Percentiles rank a stretch among this genome's conserved stretches.
These are phyloP conservation scores for Mycena chlorophos DNA, from an alignment of 768 basidiomycete genomes.

Conservation along the genomic window DNA sequence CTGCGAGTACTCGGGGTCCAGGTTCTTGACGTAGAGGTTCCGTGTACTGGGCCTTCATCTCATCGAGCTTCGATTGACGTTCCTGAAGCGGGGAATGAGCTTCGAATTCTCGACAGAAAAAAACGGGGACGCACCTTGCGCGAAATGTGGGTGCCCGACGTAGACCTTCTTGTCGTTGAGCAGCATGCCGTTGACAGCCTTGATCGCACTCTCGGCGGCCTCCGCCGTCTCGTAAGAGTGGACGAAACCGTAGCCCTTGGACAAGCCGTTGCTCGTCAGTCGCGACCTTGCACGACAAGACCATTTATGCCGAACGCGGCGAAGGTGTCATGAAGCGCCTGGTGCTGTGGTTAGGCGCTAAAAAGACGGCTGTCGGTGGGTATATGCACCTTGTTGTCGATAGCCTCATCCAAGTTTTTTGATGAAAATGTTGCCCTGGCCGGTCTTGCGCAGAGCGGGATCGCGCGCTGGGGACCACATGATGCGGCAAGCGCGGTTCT, in stretches of 20 bases:
- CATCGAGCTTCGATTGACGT: constrained; percentile 97
- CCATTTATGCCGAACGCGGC: constrained; percentile 98
- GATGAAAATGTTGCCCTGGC: constrained; percentile 99
- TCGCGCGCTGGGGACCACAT: constrained; percentile 99
- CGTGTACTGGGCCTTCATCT: constrained; percentile 96
- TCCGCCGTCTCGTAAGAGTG: constrained; percentile 99
- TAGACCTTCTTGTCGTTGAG: constrained; percentile 99
- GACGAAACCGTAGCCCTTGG: constrained; percentile 98
- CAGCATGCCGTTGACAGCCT: constrained; percentile 98
- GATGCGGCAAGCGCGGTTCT: constrained; percentile 98
- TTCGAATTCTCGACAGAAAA: too few relatives aligned
- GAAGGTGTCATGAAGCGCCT: constrained; percentile 99
- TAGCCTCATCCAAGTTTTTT: constrained; percentile 97
- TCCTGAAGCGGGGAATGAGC: constrained; percentile 49
- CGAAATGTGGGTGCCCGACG: constrained; percentile 94
- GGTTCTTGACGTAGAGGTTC: constrained; percentile 98
- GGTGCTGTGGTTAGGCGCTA: constrained; percentile 8
- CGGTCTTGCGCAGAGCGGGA: constrained; percentile 98
- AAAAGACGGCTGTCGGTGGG: constrained; percentile 4
- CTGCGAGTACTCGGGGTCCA: constrained; percentile 80
- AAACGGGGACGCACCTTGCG: constrained; percentile 66
- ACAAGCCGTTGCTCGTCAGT: constrained; percentile 92
- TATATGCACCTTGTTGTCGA: constrained; percentile 99
- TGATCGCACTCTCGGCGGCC: constrained; percentile 93
- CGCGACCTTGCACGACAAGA: constrained; percentile 98